Conservation (phyloP, 1,139 yeast species). For the Meyerozyma smithsonii region DNA sequence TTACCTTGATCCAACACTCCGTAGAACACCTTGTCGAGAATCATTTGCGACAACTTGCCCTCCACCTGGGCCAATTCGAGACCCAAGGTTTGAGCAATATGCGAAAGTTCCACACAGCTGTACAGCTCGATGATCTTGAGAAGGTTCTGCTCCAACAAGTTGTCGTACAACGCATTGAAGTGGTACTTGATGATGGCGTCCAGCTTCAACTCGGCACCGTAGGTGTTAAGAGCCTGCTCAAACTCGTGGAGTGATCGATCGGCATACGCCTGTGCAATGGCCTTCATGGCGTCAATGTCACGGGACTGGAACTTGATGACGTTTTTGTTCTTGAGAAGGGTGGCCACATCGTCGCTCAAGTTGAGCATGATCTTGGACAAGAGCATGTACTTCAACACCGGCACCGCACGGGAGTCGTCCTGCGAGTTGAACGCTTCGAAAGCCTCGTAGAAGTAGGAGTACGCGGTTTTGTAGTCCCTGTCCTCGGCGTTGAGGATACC, state of each 20-base stretch:
- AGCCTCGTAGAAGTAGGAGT: conserved; percentile 89
- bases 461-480: conserved; percentile 93
- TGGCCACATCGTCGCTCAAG: conserved; percentile 78
- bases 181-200: conserved; percentile 91
- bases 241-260: conserved; percentile 89
- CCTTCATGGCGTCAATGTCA: conserved; percentile 86
- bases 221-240: conserved; percentile 70
- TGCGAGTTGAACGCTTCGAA: conserved; percentile 77
- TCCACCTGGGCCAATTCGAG: conserved; percentile 86
- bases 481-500: conserved; percentile 97
- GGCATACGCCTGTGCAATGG: conserved; percentile 84
- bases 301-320: conserved; percentile 73
- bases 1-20: conserved; percentile 98
- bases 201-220: conserved; percentile 70
- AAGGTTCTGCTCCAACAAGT: conserved; percentile 86
- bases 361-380: conserved; percentile 92
- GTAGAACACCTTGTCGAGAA: conserved; percentile 84
- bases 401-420: conserved; percentile 64
- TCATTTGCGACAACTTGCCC: conserved; percentile 94
- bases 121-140: conserved; percentile 95
- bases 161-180: conserved; percentile 88
- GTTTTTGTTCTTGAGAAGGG: conserved; percentile 71
- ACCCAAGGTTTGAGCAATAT: conserved; percentile 84
- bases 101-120: conserved; percentile 87
- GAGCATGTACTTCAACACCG: conserved; percentile 86